A percentile compares a stretch with the other conserved stretches of the same genome.
These are phyloP conservation scores for Fusarium nelsonii DNA, from an alignment of 2,329 filamentous ascomycete species.

Conservation along the genomic window DNA sequence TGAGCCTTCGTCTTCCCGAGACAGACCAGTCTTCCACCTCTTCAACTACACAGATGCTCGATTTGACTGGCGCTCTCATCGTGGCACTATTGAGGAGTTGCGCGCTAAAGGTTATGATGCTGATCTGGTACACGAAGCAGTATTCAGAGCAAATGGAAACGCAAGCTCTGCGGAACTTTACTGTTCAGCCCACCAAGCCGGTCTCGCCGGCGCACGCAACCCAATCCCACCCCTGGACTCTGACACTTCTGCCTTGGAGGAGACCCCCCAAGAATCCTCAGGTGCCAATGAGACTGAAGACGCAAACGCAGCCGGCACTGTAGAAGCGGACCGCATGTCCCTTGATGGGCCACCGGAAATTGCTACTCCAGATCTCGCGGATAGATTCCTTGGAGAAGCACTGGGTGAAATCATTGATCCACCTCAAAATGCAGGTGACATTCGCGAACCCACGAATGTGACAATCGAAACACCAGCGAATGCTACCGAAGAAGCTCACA, in stretches of 20 bases:
- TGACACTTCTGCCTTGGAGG: constrained; percentile 52
- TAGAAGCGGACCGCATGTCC: constrained; percentile 56
- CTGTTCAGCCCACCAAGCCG: constrained; percentile 72
- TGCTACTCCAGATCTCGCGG: constrained; percentile 43
- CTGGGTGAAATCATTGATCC: constrained; percentile 49
- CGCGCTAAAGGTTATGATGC: constrained; percentile 57
- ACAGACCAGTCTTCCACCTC: constrained; percentile 61
- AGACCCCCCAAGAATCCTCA: constrained; percentile 29
- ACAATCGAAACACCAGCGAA: constrained; percentile 37
- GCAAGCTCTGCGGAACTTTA: constrained; percentile 75
- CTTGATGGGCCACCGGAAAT: constrained; percentile 52
- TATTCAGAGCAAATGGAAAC: constrained; percentile 84
- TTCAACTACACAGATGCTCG: constrained; percentile 59
- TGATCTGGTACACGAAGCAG: constrained; percentile 79
- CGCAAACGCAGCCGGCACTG: constrained; percentile 39
- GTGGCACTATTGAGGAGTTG: constrained; percentile 51
- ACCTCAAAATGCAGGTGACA: constrained; percentile 40
- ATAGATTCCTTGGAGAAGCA: constrained; percentile 46
- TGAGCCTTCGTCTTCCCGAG: constrained; percentile 73
- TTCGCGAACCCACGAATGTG: constrained; percentile 35
- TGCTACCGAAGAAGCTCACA: constrained; percentile 27
- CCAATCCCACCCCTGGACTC: constrained; percentile 74
- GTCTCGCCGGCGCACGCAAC: constrained; percentile 71
- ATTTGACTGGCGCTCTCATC: constrained; percentile 61
- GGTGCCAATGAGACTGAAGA: constrained; percentile 42